Base-by-base conservation (phyloP, 2,329 filamentous ascomycete genomes). In the Sarocladium oryzae region DNA sequence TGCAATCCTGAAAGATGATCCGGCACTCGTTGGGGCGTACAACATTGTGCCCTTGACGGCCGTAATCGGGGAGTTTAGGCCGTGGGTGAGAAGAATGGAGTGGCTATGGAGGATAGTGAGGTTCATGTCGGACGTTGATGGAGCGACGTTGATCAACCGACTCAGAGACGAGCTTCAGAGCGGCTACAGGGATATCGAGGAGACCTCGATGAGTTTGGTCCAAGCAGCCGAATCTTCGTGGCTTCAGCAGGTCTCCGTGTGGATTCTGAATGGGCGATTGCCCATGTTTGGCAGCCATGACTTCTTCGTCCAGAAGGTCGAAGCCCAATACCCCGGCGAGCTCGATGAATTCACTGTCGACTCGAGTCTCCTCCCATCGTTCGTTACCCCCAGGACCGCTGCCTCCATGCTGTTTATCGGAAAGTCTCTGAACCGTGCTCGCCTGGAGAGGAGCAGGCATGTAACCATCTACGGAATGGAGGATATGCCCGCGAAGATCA, bases 11-110 rank as follows among this genome's bases (percentile, higher is more conserved):
- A 79, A 76, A 41, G 81, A 83, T 60, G 89, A 96, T 71, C 78
- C 90, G 2, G 80, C 75, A 6, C 81, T 88, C 53, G 92, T 97
- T 1, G 92, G 92, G 37, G 92, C 88, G 1, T 96, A 96, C 65
- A 86, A 92, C 55, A 95, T 96, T 55, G 92, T 97, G 20, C 92
- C 93, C 2, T 70, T 99, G 58, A 95, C 93, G 48, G 85, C 85
- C 2, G 78, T 97, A 18, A 83, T 95, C 24, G 80, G 79, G 4
- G 86, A 93, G 61, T 96, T 97, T 61, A 83, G 86, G n/a, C 85
- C 81, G 38, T 97, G 92, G 92, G 86, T 79, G 43, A 79, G 89
- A 59, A 77, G 84, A 32, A 79, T 97, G 74, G 85, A 91, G 60
- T 97, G 92, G 89, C 76, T 96, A 18, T 88, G 86, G 83, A 77